Base-by-base conservation (phyloP, 345 rosid genomes). In the Camelina laxa region DNA sequence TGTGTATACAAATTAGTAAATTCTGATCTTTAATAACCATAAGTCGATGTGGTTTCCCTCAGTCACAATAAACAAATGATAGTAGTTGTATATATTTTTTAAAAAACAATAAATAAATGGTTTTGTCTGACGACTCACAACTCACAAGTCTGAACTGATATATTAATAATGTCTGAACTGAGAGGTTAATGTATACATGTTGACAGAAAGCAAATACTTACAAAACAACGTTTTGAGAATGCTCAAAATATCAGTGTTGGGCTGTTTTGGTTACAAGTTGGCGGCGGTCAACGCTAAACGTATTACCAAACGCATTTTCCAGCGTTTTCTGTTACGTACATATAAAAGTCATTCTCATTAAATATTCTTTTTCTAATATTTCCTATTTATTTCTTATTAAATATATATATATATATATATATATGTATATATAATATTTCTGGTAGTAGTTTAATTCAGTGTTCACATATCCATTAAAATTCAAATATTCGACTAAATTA, bases 261-360 rank as follows among this genome's bases (percentile, higher is more conserved):
- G 0, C 22, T 20, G 22, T 48, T 27, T 70, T 70, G 24, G 22
- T 58, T 31, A 57, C 56, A 58, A 13, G 55, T 31, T 57, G 19
- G 59, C 58, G 48, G 67, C 48, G 6, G 67, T 70, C 58, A 70
- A 35, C 5, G 17, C 56, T 15, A 57, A 13, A 39, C 9, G 11
- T 9, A 15, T 38, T 22, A 56, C 55, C 14, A 57, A 57, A 58
- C 57, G 66, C 57, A 30, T 17, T 69, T 69, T 69, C 21, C 59
- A 6, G 57, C 57, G 57, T 70, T 69, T 69, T 70, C 15, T 15
- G 48, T 59, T 59, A 30, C 17, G n/a, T n/a, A n/a, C n/a, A n/a
- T n/a, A 57, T 45, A 6, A 6, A 15, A 44, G 47, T 14, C 12
- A 39, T 39, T 39, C 14, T 10, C 42, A 39, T 9, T 39, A 39